Percentiles rank a stretch among this genome's conserved stretches.
Conservation (phyloP, 345 rosid species). For the Mercurialis annua region DNA sequence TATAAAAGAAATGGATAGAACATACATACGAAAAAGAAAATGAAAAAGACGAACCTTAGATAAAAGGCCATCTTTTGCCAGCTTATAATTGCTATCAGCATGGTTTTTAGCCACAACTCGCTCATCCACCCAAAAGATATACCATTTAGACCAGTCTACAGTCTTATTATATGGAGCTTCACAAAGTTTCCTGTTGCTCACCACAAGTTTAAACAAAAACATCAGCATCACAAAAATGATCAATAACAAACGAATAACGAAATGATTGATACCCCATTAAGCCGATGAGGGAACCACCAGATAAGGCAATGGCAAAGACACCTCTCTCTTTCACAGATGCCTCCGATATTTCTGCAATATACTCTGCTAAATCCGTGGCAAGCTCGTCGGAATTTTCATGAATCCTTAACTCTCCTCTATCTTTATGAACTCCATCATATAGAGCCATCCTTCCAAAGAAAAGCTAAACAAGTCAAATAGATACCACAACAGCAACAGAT, state of each 20-base stretch:
- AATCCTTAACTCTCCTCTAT: slow-evolving; percentile 68
- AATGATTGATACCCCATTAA: slow-evolving; percentile 56
- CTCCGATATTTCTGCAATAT: slow-evolving; percentile 79
- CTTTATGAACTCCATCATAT: slow-evolving; percentile 54
- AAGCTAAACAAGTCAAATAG: slow-evolving; percentile 21
- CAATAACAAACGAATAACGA: slow-evolving; percentile 14
- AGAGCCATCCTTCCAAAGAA: slow-evolving; percentile 51
- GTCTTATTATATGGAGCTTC: slow-evolving; percentile 83
- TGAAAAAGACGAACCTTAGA: slow-evolving; percentile 51
- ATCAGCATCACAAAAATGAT: slow-evolving; percentile 22
- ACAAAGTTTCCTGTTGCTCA: slow-evolving; percentile 63
- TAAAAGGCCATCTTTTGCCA: slow-evolving; percentile 65
- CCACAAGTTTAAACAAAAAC: slow-evolving; percentile 22
- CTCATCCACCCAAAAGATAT: slow-evolving; percentile 83
- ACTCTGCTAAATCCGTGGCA: slow-evolving; percentile 73
- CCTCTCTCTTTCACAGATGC: slow-evolving; percentile 78
- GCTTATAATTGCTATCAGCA: slow-evolving; percentile 84
- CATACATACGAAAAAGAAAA: not conserved
- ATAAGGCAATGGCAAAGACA: slow-evolving; percentile 72
- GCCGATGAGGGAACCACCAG: slow-evolving; percentile 83
- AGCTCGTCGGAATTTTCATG: slow-evolving; percentile 73
- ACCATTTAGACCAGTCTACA: slow-evolving; percentile 87
- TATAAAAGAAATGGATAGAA: not conserved
- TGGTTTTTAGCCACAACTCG: slow-evolving; percentile 77
- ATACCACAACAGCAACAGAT: slow-evolving; percentile 8